Percentiles rank a stretch among this genome's conserved stretches.
phyloP scores from a whole-genome alignment of 2,329 filamentous ascomycete species.

The Neonectria faginata region DNA sequence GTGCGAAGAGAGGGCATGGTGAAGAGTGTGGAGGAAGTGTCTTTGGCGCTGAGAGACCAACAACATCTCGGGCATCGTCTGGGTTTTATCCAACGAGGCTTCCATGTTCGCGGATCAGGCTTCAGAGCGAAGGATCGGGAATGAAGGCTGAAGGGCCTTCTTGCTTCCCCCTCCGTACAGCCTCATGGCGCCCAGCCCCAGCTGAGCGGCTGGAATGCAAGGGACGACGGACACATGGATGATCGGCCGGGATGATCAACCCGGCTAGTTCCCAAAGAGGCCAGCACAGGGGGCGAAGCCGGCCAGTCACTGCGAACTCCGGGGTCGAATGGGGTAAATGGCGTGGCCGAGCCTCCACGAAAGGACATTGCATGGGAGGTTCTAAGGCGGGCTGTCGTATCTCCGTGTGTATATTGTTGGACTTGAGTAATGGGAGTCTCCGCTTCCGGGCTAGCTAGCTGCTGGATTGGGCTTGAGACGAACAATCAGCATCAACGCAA shows the following conservation, averaged over 20 bases:
- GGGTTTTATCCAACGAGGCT: conserved; percentile 9
- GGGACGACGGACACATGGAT: background rate
- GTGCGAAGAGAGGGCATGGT: conserved; percentile 38
- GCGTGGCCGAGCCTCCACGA: too few relatives aligned
- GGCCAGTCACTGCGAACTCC: background rate
- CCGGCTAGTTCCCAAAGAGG: background rate
- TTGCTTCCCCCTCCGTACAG: too few relatives aligned
- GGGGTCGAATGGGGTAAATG: too few relatives aligned
- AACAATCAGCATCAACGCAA: background rate
- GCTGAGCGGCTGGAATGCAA: conserved; percentile 1
- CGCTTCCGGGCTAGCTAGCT: conserved; percentile 3
- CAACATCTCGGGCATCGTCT: conserved; percentile 10
- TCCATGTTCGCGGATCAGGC: background rate
- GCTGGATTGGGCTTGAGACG: conserved; percentile 5
- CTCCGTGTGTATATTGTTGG: background rate
- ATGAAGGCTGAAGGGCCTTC: background rate
- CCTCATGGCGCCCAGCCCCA: background rate
- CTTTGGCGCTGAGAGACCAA: background rate
- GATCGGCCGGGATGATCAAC: background rate
- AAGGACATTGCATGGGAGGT: background rate
- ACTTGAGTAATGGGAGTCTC: background rate
- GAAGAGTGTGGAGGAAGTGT: background rate
- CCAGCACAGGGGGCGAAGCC: background rate
- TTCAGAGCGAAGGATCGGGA: background rate
- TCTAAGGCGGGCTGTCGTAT: background rate